Evolutionary conservation across 441 rosid species (phyloP).

Genomic region (Raphanus hybrid): DNA sequence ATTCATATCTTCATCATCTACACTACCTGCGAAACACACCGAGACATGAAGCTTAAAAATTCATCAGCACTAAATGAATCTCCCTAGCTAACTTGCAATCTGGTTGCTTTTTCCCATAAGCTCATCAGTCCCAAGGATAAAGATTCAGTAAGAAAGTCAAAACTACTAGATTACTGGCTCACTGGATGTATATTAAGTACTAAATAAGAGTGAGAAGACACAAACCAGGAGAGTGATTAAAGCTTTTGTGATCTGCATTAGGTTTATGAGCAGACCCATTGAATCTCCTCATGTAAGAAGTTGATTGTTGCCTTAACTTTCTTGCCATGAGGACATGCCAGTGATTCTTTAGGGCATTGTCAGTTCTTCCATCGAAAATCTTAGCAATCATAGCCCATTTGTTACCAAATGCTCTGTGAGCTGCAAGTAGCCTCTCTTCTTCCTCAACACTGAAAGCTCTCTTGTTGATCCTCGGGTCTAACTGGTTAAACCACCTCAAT

Average conservation of each 20-base stretch:
- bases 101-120: not conserved
- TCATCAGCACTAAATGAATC: conserved; percentile 12
- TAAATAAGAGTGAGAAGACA: conserved; percentile 6
- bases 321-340: conserved; percentile 82
- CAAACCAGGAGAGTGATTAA: conserved; percentile 36
- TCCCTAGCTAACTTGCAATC: conserved; percentile 13
- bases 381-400: conserved; percentile 70
- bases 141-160: too few species aligned
- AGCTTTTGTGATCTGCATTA: conserved; percentile 9
- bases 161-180: too few species aligned
- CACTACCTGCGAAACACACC: not conserved
- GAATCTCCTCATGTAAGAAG: conserved; percentile 52
- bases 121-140: too few species aligned
- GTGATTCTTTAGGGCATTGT: conserved; percentile 68
- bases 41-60: conserved; percentile 3
- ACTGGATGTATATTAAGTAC: not conserved
- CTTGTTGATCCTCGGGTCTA: conserved; percentile 66
- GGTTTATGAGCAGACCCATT: conserved; percentile 18
- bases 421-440: conserved; percentile 62
- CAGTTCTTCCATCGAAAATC: conserved; percentile 69
- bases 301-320: conserved; percentile 59
- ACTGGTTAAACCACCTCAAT: conserved; percentile 2
- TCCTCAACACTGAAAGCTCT: conserved; percentile 64
- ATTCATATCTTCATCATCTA: conserved; percentile 25
- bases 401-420: conserved; percentile 66